Conservation (phyloP, 2,329 filamentous ascomycete species). For the Colletotrichum salicis region DNA sequence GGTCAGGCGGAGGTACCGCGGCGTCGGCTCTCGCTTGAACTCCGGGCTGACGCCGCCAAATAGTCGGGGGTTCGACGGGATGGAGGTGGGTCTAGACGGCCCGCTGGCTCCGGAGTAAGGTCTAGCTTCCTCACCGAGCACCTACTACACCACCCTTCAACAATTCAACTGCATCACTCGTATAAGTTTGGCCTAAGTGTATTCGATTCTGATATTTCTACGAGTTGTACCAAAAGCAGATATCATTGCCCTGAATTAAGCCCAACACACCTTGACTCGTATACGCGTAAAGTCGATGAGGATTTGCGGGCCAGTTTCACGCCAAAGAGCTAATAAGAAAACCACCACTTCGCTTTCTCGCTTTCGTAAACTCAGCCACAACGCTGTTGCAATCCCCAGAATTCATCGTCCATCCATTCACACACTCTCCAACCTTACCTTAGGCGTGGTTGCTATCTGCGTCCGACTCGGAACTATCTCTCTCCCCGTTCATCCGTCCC, state of each 20-base stretch:
- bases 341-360: background rate
- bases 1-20: background rate
- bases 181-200: too few relatives aligned
- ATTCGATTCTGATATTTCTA: background rate
- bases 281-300: background rate
- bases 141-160: background rate
- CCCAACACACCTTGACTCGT: background rate
- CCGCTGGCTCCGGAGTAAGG: background rate
- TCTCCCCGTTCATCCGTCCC: background rate
- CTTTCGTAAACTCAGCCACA: background rate
- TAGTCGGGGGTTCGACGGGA: background rate
- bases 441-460: constrained; percentile 18
- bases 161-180: too few relatives aligned
- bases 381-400: background rate
- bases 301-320: background rate
- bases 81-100: background rate
- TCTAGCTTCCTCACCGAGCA: background rate
- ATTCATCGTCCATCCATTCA: background rate
- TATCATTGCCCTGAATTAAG: background rate
- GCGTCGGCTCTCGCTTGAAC: constrained; percentile 30
- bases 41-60: constrained; percentile 30
- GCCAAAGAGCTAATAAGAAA: background rate
- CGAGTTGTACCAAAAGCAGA: background rate
- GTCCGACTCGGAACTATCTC: constrained; percentile 12
- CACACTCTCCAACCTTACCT: background rate